A percentile compares a stretch with the other conserved stretches of the same genome.
Conservation (phyloP, 2,329 filamentous ascomycete genomes). For the Biscogniauxia mediterranea region DNA sequence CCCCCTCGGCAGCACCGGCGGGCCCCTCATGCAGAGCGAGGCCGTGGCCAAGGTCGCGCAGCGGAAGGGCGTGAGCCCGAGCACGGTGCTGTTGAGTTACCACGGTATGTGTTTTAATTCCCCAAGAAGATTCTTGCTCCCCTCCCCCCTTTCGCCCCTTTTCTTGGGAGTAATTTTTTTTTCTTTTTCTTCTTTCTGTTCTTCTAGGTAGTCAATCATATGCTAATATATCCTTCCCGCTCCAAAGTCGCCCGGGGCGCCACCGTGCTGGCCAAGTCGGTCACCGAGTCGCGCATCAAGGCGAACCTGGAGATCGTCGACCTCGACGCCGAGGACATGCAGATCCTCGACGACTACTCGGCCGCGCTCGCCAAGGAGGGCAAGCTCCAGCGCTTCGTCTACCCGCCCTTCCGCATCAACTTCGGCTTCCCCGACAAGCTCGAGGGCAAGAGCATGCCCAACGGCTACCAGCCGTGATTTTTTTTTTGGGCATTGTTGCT, state of each 20-base stretch:
- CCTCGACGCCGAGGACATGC: conserved; percentile 62
- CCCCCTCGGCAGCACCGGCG: conserved; percentile 62
- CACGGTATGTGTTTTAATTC: conserved; percentile 58
- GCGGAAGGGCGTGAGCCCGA: conserved; percentile 60
- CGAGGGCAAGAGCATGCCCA: conserved; percentile 28
- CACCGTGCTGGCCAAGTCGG: conserved; percentile 73
- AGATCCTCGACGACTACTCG: conserved; percentile 55
- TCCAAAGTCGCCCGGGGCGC: conserved; percentile 68
- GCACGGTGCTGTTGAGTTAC: conserved; percentile 67
- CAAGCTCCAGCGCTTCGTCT: conserved; percentile 61
- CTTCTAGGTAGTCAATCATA: not conserved
- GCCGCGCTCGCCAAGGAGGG: conserved; percentile 47
- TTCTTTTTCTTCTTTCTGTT: not conserved
- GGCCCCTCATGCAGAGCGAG: conserved; percentile 63
- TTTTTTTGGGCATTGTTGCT: no score
- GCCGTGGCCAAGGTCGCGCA: conserved; percentile 63
- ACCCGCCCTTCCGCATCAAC: conserved; percentile 65
- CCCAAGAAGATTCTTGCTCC: no score
- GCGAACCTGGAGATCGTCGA: conserved; percentile 67
- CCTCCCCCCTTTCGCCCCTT: not conserved
- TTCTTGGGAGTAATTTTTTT: not conserved
- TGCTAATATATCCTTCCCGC: not conserved
- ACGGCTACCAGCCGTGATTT: conserved; percentile 18
- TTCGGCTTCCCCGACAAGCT: conserved; percentile 72
- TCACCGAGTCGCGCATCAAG: conserved; percentile 65